Evolutionary conservation across 345 rosid genomes (phyloP), one percentile per base, ranked within the genome.

Genomic region (Raphanus sativus): DNA sequence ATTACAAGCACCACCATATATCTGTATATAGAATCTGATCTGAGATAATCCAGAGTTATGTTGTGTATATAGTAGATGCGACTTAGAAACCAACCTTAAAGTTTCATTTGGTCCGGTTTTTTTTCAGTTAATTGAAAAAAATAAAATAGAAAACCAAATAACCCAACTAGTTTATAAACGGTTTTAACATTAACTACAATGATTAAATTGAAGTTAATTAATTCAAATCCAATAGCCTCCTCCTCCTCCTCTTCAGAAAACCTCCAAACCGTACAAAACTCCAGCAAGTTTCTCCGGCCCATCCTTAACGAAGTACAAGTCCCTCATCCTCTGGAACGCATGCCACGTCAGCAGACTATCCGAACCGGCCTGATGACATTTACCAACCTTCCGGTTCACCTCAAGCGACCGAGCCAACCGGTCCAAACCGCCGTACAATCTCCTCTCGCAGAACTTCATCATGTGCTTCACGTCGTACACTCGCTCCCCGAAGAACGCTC

Each of bases 301-400:
- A 56, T 87, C 90, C 4, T 80, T 64, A 1, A 82, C 83, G 32
- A 94, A 91, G 26, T 85, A 89, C 69, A 86, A 82, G 16, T 90
- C 96, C 73, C 89, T 89, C 74, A 94, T 90, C 83, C 83, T 91
- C 82, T 84, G 84, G 79, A 87, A 94, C 25, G 94, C 94, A 29
- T 91, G 96, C 89, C 97, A 86, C 54, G 97, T 91, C 89, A 94
- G 80, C 87, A 94, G 69, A 25, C 96, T 91, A 84, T 94, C 98
- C 2, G 98, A 94, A 34, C 98, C 97, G 74, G 97, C 98, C 61
- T 94, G 98, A 73, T 91, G 98, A 64, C 96, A 91, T 81, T 89
- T 91, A 62, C 98, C 98, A 3, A 88, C 87, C 65, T 75, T 86
- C 81, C 98, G 89, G 80, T 85, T 83, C 71, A 91, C 84, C 3